Conservation (phyloP, 1,284 basidiomycete genomes). For the Malassezia nana region DNA sequence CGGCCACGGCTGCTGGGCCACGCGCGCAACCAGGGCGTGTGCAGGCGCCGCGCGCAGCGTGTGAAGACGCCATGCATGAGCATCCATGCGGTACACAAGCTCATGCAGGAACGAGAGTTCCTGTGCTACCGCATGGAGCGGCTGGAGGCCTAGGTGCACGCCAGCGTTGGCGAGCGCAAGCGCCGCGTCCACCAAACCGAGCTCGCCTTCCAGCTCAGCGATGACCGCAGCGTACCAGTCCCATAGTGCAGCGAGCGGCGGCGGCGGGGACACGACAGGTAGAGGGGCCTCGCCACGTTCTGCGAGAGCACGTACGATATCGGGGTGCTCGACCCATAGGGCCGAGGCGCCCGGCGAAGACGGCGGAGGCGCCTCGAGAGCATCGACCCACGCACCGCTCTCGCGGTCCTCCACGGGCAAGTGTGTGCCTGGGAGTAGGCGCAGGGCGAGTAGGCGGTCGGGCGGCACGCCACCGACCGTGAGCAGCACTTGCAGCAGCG, state of each 20-base stretch:
- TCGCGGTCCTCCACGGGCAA: slow-evolving; percentile 17
- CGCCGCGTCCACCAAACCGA: slow-evolving; percentile 12
- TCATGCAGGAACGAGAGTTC: slow-evolving; percentile 12
- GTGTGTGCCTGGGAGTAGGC: slow-evolving; percentile 15
- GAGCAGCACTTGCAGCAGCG: slow-evolving; percentile 11
- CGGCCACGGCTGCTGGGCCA: slow-evolving; percentile 4
- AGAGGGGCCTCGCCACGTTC: background rate
- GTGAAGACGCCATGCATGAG: background rate
- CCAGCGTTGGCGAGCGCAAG: slow-evolving; percentile 8
- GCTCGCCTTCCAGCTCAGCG: slow-evolving; percentile 2
- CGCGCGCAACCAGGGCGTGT: background rate
- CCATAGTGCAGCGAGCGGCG: slow-evolving; percentile 9
- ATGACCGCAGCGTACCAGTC: slow-evolving; percentile 14
- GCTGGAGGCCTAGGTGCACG: slow-evolving; percentile 11
- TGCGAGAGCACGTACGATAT: background rate
- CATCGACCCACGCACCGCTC: slow-evolving; percentile 17
- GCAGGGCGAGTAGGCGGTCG: slow-evolving; percentile 3
- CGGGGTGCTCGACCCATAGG: slow-evolving; percentile 16
- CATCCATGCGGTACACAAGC: slow-evolving; percentile 1
- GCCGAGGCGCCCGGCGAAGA: background rate
- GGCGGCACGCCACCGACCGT: slow-evolving; percentile 12
- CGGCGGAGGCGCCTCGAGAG: background rate
- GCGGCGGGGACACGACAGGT: background rate
- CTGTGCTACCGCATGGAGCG: slow-evolving; percentile 5
- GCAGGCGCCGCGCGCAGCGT: slow-evolving; percentile 5